These are phyloP conservation scores for Pseudodiploospora longispora DNA, from an alignment of 2,329 filamentous ascomycete genomes.

Conservation along the genomic window DNA sequence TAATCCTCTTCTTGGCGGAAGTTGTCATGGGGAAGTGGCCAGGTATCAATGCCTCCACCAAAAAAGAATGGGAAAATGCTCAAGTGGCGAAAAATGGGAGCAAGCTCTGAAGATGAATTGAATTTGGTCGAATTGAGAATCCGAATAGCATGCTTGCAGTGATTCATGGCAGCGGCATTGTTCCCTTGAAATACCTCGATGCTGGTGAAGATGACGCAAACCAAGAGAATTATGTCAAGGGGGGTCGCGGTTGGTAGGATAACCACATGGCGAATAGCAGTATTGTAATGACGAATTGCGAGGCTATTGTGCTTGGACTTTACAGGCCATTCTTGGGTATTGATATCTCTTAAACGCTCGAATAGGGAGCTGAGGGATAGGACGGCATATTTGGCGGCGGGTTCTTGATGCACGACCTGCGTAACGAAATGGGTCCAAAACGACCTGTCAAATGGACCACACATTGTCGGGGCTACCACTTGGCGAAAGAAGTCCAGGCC, in stretches of 20 bases:
- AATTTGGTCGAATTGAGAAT: constrained; percentile 21
- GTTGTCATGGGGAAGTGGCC: constrained; percentile 6
- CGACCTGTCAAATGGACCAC: constrained; percentile 27
- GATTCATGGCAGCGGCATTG: constrained; percentile 24
- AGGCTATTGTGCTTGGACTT: constrained; percentile 18
- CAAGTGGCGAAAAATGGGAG: constrained; percentile 30
- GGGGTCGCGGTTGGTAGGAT: constrained; percentile 10
- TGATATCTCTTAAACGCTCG: constrained; percentile 13
- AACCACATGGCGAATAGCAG: constrained; percentile 27
- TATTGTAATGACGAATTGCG: constrained; percentile 32
- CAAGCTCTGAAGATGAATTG: constrained; percentile 18
- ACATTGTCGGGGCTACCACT: constrained; percentile 26
- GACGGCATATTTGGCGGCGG: constrained; percentile 29
- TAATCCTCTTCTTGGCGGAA: neutral
- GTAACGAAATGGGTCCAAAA: constrained; percentile 34
- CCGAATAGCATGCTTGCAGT: constrained; percentile 30
- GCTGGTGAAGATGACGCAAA: constrained; percentile 35
- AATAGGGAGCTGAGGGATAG: constrained; percentile 32
- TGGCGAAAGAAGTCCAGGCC: constrained; percentile 30
- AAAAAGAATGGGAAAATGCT: constrained; percentile 33
- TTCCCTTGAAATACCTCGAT: constrained; percentile 34
- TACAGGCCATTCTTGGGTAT: neutral
- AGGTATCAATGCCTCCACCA: constrained; percentile 6
- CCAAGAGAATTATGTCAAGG: constrained; percentile 28
- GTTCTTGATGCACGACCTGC: constrained; percentile 29